Evolutionary conservation across 1,284 basidiomycete species (phyloP), one percentile per base, ranked within the genome.

Genomic region (Cryptococcus sp.): DNA sequence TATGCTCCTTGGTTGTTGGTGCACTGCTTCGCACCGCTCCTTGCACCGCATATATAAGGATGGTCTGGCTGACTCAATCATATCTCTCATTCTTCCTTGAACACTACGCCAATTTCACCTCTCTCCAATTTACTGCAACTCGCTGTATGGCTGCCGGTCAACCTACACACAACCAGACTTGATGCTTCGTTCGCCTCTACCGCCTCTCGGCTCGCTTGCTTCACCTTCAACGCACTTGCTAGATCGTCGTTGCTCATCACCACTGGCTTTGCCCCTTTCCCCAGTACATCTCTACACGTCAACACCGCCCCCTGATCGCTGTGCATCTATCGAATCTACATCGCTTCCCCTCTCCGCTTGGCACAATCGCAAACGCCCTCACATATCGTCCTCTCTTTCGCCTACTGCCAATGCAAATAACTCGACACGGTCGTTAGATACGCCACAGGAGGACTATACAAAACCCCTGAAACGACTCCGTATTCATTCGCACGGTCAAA

Each of bases 381-480:
- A 17, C 0, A 17, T 20, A 13, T 19, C 38, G 3, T 17, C 16
- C 5, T 22, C 44, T 22, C 23, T 46, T 44, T 5, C 50, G 26
- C 41, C 39, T 8, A 15, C 41, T 45, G 25, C 23, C 22, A 13
- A 23, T 23, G 39, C 39, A 7, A 22, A 16, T 23, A 23, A 1
- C 22, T 34, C 40, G 3, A 26, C 40, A 15, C 10, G 19, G 22
- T 11, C 34, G 15, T 37, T 25, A 16, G 23, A 54, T 13, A 34
- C 29, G 29, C 29, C 8, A 34, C 29, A 34, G 29, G 29, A 34
- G 29, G 29, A 34, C 29, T 5, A 10, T 34, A 34, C 29, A 54
- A 54, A 52, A 51, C 37, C 52, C 25, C n/a, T 37, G n/a, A 58
- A 58, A 43, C 56, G 56, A 13, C n/a, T 48, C 16, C 56, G 56